Evolutionary conservation across 306 rosid genomes (phyloP).

Genomic region (Corylus heterophylla): DNA sequence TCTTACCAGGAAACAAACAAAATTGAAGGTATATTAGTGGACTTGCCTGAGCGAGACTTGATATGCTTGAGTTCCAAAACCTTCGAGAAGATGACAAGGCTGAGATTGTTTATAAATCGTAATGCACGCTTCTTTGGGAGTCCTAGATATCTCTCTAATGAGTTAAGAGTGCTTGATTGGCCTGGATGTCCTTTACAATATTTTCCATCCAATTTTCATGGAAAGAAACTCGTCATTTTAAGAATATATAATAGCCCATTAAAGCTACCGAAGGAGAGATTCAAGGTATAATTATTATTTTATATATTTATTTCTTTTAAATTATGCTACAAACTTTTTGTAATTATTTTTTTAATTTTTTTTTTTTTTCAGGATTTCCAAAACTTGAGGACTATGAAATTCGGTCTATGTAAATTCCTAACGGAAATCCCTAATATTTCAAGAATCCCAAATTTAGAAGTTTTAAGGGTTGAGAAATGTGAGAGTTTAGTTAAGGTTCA

Average conservation of each 20-base stretch:
- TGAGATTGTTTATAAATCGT: background rate
- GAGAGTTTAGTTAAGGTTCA: slow-evolving; percentile 11
- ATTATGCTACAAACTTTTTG: background rate
- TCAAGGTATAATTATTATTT: background rate
- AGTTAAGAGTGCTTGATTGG: slow-evolving; percentile 6
- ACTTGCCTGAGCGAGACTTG: background rate
- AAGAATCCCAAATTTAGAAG: slow-evolving; percentile 26
- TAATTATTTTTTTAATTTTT: background rate
- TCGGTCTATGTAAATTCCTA: background rate
- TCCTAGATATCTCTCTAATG: background rate
- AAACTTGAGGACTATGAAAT: background rate
- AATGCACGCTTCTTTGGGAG: background rate
- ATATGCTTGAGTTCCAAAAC: background rate
- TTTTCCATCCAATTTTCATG: background rate
- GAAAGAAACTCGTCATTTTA: background rate
- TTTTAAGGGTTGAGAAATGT: slow-evolving; percentile 28
- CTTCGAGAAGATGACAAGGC: background rate
- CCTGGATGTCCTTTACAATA: background rate
- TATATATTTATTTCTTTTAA: background rate
- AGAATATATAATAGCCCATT: background rate
- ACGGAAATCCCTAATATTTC: background rate
- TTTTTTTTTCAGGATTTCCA: background rate
- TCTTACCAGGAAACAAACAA: background rate
- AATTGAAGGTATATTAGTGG: background rate
- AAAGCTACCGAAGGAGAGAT: background rate